phyloP scores from a whole-genome alignment of 139 green algal genomes.

The Volvox africanus region DNA sequence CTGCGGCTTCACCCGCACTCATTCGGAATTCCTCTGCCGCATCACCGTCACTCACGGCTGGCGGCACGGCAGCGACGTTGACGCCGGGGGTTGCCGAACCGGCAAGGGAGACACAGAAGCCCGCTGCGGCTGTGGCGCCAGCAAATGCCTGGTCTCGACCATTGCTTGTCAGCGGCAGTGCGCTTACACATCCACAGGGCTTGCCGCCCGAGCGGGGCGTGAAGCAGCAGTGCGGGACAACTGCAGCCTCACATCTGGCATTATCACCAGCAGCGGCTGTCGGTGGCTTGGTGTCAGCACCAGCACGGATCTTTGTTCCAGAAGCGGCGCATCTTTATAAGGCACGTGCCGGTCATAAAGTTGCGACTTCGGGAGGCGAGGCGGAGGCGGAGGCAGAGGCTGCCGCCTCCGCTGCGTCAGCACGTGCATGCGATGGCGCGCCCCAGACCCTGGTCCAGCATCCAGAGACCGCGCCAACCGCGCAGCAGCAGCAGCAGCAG shows the following conservation, averaged over 20 bases:
- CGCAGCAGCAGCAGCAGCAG: background rate
- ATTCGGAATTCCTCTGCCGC: too few species aligned
- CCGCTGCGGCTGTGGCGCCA: background rate
- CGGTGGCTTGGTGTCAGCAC: too few species aligned
- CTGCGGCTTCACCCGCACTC: background rate
- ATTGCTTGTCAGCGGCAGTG: background rate
- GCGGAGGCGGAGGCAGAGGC: too few species aligned
- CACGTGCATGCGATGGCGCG: background rate
- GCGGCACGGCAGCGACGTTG: background rate
- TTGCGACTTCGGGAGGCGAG: too few species aligned
- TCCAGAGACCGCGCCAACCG: background rate
- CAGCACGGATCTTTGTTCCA: too few species aligned
- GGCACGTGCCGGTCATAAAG: too few species aligned
- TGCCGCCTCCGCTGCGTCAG: background rate
- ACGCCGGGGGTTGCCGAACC: background rate
- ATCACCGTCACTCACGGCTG: background rate
- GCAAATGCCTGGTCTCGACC: background rate
- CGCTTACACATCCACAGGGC: too few species aligned
- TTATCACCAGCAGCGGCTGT: background rate
- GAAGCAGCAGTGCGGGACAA: background rate
- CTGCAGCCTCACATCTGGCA: constrained; percentile 3
- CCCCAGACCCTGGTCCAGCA: background rate
- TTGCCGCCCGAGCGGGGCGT: background rate
- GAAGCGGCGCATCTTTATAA: too few species aligned
- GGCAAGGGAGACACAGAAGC: background rate